Conservation (phyloP, 75 land plant genomes). For the Selaginella moellendorffii region DNA sequence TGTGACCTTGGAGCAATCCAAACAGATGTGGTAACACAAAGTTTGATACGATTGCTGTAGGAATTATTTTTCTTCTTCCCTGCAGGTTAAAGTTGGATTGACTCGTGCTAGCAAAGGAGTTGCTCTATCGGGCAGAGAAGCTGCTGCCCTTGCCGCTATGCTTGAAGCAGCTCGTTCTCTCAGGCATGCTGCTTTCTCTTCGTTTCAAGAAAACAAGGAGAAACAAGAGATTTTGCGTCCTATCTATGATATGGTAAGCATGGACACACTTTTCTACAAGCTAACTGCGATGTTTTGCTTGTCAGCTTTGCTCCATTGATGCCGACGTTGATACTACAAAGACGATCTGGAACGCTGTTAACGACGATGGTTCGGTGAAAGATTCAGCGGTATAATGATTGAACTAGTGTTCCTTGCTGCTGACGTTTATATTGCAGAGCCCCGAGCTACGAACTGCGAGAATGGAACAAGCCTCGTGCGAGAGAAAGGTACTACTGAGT, state of each 20-base stretch:
- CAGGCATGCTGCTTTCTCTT: slow-evolving; percentile 7
- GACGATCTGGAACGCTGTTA: slow-evolving; percentile 20
- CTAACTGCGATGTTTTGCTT: background rate
- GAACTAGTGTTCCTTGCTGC: background rate
- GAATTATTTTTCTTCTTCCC: background rate
- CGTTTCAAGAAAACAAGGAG: slow-evolving; percentile 15
- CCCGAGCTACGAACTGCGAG: slow-evolving; percentile 20
- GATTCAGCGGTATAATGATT: slow-evolving; percentile 17
- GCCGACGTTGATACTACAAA: slow-evolving; percentile 17
- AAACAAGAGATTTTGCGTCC: slow-evolving; percentile 13
- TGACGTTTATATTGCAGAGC: slow-evolving; percentile 16
- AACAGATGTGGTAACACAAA: slow-evolving; percentile 1
- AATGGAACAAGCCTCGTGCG: slow-evolving; percentile 15
- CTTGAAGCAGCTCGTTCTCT: slow-evolving; percentile 13
- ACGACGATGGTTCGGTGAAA: slow-evolving; percentile 25
- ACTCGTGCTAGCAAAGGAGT: slow-evolving; percentile 15
- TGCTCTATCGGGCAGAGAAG: slow-evolving; percentile 16
- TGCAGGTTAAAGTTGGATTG: slow-evolving; percentile 17
- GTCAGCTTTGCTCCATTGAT: slow-evolving; percentile 17
- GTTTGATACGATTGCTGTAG: background rate
- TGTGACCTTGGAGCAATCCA: background rate
- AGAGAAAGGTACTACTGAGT: slow-evolving; percentile 23
- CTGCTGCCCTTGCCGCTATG: slow-evolving; percentile 15
- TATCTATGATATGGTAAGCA: slow-evolving; percentile 17
- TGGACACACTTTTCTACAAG: slow-evolving; percentile 6